These are phyloP conservation scores for Teunomyces gatunensis DNA, from an alignment of 805 yeast species.

Conservation along the genomic window DNA sequence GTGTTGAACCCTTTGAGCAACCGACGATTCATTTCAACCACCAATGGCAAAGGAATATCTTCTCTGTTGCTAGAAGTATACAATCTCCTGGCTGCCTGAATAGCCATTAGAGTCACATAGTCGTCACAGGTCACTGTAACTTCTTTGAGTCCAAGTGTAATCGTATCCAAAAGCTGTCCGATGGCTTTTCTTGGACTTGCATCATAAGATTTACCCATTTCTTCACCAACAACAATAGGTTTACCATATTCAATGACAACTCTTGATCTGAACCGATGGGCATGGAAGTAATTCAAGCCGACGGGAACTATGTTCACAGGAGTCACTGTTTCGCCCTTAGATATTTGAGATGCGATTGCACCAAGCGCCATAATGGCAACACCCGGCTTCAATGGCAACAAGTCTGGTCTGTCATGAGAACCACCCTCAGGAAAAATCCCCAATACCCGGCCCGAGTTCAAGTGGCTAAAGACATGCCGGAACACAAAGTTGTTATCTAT, in stretches of 20 bases:
- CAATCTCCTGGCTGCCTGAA: constrained; percentile 43
- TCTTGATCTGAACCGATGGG: constrained; percentile 39
- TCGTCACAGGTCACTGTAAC: constrained; percentile 42
- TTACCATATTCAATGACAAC: constrained; percentile 43
- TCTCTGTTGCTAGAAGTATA: constrained; percentile 35
- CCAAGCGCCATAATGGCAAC: constrained; percentile 47
- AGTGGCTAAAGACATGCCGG: constrained; percentile 35
- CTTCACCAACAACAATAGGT: constrained; percentile 33
- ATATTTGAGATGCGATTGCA: constrained; percentile 28
- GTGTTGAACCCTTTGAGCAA: constrained; percentile 35
- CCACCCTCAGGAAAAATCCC: constrained; percentile 48
- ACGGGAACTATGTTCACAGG: constrained; percentile 36
- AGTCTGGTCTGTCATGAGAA: constrained; percentile 41
- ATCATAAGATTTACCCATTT: constrained; percentile 27
- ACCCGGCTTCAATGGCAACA: constrained; percentile 43
- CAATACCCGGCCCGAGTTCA: constrained; percentile 30
- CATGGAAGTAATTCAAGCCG: constrained; percentile 43
- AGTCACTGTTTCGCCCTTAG: constrained; percentile 15
- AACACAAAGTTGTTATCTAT: constrained; percentile 37
- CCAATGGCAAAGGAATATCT: constrained; percentile 38
- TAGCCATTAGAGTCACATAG: constrained; percentile 40
- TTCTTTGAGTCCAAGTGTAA: constrained; percentile 35
- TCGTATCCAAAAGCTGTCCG: constrained; percentile 22
- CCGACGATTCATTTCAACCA: constrained; percentile 41
- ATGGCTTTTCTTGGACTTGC: constrained; percentile 27